phyloP scores from a whole-genome alignment of 164 flowering plant genomes.

The Piper longum region DNA sequence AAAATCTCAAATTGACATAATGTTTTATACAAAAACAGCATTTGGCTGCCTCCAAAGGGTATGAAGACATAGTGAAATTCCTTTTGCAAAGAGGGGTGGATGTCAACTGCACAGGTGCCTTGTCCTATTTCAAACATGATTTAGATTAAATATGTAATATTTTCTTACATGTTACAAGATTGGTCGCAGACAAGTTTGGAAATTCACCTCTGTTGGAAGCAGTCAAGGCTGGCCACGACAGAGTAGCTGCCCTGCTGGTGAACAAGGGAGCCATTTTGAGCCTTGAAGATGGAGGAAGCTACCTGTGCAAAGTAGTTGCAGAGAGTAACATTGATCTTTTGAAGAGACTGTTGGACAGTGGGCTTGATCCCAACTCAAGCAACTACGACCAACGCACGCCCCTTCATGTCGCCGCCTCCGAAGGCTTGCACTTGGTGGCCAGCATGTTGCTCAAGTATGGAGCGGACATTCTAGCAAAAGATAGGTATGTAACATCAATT shows the following conservation, averaged over 20 bases:
- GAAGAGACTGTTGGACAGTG: conserved; percentile 31
- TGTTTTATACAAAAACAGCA: conserved; percentile 26
- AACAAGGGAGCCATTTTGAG: conserved; percentile 30
- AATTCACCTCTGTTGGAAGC: conserved; percentile 55
- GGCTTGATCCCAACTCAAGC: conserved; percentile 42
- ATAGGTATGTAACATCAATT: conserved; percentile 22
- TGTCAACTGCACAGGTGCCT: conserved; percentile 36
- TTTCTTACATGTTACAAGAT: background rate
- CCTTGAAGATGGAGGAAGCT: conserved; percentile 37
- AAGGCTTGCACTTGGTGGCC: conserved; percentile 34
- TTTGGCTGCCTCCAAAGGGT: conserved; percentile 67
- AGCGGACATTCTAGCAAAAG: conserved; percentile 35
- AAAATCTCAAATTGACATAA: too few species aligned
- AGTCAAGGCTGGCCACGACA: conserved; percentile 42
- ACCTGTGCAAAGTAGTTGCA: conserved; percentile 33
- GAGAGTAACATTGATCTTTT: conserved; percentile 27
- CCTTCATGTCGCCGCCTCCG: conserved; percentile 48
- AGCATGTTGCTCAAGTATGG: conserved; percentile 34
- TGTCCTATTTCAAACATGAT: too few species aligned
- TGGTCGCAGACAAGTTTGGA: conserved; percentile 33
- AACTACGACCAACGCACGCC: conserved; percentile 50
- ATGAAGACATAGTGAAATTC: conserved; percentile 43
- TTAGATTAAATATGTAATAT: background rate
- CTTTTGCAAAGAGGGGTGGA: conserved; percentile 44
- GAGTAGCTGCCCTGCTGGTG: conserved; percentile 30